Evolutionary conservation across 352 stramenopile species (phyloP).

Genomic region (Pythium chondricola): DNA sequence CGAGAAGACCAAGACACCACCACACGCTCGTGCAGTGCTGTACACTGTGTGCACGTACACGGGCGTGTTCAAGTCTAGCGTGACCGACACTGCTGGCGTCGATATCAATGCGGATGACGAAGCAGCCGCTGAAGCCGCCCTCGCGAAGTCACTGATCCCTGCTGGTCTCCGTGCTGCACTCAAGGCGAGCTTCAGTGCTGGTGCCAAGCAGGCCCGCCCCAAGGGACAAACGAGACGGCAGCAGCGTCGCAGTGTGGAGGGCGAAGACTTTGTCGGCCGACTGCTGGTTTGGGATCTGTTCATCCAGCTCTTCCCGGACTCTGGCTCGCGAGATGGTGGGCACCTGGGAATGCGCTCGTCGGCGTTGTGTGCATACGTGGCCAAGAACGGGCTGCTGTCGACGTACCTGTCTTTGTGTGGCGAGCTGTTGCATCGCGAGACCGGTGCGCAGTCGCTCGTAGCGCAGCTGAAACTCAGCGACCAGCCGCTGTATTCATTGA

Average conservation of each 20-base stretch:
- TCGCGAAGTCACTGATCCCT: slow-evolving; percentile 61
- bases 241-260: slow-evolving; percentile 22
- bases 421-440: slow-evolving; percentile 58
- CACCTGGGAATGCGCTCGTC: slow-evolving; percentile 44
- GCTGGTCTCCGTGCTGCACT: slow-evolving; percentile 55
- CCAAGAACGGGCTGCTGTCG: slow-evolving; percentile 46
- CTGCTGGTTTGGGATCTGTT: slow-evolving; percentile 82
- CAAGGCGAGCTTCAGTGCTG: slow-evolving; percentile 32
- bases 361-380: slow-evolving; percentile 64
- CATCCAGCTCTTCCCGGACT: slow-evolving; percentile 66
- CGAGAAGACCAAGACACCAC: slow-evolving; percentile 35
- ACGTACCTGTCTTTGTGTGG: slow-evolving; percentile 61
- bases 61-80: slow-evolving; percentile 26
- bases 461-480: slow-evolving; percentile 36
- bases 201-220: not conserved
- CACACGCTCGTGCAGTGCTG: slow-evolving; percentile 41
- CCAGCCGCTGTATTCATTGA: slow-evolving; percentile 34
- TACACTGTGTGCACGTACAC: slow-evolving; percentile 58
- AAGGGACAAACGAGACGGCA: slow-evolving; percentile 41
- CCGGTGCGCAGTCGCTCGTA: slow-evolving; percentile 18
- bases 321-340: slow-evolving; percentile 17
- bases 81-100: slow-evolving; percentile 22
- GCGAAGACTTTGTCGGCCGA: slow-evolving; percentile 42
- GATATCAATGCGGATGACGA: slow-evolving; percentile 81
- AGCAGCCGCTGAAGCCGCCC: slow-evolving; percentile 51